Base-by-base conservation (phyloP, 2,329 filamentous ascomycete species). In the Bipolaris sorokiniana region DNA sequence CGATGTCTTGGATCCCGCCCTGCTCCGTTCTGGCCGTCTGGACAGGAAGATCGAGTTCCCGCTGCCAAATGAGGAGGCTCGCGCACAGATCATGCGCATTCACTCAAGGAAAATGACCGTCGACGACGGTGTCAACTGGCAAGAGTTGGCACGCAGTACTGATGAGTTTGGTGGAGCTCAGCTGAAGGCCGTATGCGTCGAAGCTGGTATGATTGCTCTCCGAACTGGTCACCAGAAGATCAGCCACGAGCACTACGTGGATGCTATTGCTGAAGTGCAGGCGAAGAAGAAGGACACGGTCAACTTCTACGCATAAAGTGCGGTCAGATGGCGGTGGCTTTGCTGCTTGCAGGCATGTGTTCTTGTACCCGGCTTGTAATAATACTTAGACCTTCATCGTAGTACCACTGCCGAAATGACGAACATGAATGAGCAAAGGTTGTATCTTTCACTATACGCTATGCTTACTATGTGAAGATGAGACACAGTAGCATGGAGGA, bases 11-110 rank as follows among this genome's bases (percentile, higher is more conserved):
- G 94, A 97, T 76, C 93, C 93, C 7, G 94, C 93, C 20, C 83
- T 98, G 60, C 86, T 98, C 33, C 90, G 93, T 74, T 96, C 92
- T 23, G 93, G 93, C 56, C 92, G 93, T 81, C 83, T 98, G 60
- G 93, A 98, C 77, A 87, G 93, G 75, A 98, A 98, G 84, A 98
- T 98, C 72, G 95, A 99, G 79, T 99, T 99, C 79, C 95, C 95
- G 0, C 84, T 99, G 51, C 95, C 95, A 3, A 99, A 99, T 74
- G 96, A 99, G 79, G 95, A 99, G 80, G 93, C 95, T 2, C 88
- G 95, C 60, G 94, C 94, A 18, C 94, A 99, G 81, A 99, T 99
- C 77, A 82, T 99, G 68, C 92, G 92, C 79, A 99, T 99, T 66
- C 95, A 99, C 81, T 96, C 91, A 56, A 88, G 95, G 70, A 99